Percentiles rank a stretch among this genome's conserved stretches.
Conservation (phyloP, 2,329 filamentous ascomycete genomes). For the Fusarium sp. region DNA sequence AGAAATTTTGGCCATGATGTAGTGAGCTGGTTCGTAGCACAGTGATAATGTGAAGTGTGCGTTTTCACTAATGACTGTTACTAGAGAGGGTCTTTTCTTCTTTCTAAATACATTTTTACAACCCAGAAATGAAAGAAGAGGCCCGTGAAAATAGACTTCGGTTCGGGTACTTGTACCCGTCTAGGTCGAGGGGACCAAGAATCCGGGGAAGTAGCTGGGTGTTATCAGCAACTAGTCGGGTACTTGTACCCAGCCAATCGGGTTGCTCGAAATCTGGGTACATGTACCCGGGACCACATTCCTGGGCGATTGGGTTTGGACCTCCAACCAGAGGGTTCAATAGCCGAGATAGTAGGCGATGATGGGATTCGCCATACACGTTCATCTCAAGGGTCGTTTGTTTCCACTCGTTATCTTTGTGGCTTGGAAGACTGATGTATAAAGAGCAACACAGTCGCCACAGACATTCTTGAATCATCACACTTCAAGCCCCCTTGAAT, state of each 20-base stretch:
- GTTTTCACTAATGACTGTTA: background rate
- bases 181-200: background rate
- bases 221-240: background rate
- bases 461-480: background rate
- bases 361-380: background rate
- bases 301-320: background rate
- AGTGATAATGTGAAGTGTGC: background rate
- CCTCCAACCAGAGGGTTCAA: background rate
- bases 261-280: background rate
- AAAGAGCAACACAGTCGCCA: background rate
- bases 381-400: background rate
- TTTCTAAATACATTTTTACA: background rate
- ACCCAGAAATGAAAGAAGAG: background rate
- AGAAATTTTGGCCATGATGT: background rate
- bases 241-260: background rate
- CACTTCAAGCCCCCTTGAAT: background rate
- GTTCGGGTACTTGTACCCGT: background rate
- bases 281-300: background rate
- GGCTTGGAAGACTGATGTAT: background rate
- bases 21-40: background rate
- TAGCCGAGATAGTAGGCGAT: background rate
- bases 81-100: background rate
- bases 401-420: background rate
- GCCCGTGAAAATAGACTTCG: background rate
- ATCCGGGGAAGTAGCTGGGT: background rate